Evolutionary conservation across 257 asterid species (phyloP), one percentile per base, ranked within the genome.

Genomic region (Eucommia ulmoides): DNA sequence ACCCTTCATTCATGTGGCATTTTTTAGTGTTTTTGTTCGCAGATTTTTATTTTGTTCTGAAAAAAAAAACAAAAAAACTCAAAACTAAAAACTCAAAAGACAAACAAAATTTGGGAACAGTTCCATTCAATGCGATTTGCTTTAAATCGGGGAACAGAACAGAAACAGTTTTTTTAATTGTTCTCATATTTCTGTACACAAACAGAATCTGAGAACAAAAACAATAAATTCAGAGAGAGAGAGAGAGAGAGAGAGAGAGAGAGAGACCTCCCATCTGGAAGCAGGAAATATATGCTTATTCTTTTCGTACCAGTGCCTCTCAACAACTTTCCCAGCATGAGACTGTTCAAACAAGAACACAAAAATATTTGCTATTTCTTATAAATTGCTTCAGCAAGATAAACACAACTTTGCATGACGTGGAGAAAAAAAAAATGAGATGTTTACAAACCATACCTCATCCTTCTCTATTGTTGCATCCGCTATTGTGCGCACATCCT

Each of bases 241-340:
- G 4, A 44, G 11, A 21, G 29, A 9, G n/a, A 53, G 48, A 52
- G 50, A 41, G 19, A 38, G 46, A 58, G 51, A 21, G 41, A 33
- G 29, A n/a, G n/a, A n/a, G 71, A 88, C 97, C 97, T 91, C 99
- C 99, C 99, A 91, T 53, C 99, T 80, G 41, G 95, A 91, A 56
- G 98, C 98, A 5, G 98, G 98, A 67, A 91, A 91, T 22, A 91
- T 91, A 70, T 91, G 99, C 67, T 91, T 91, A 73, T 91, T 91
- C 88, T 91, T 91, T 68, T 91, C 96, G 52, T 91, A 91, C 96
- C 99, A 91, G 64, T 91, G 99, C 65, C 99, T 72, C 78, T 91
- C 99, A 26, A 91, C 99, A 62, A 91, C 99, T 75, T 91, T 91
- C 51, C 99, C 99, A 65, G 99, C 99, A 83, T 91, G 99, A 0